Evolutionary conservation across 768 basidiomycete genomes (phyloP).

Genomic region (Suillus decipiens): DNA sequence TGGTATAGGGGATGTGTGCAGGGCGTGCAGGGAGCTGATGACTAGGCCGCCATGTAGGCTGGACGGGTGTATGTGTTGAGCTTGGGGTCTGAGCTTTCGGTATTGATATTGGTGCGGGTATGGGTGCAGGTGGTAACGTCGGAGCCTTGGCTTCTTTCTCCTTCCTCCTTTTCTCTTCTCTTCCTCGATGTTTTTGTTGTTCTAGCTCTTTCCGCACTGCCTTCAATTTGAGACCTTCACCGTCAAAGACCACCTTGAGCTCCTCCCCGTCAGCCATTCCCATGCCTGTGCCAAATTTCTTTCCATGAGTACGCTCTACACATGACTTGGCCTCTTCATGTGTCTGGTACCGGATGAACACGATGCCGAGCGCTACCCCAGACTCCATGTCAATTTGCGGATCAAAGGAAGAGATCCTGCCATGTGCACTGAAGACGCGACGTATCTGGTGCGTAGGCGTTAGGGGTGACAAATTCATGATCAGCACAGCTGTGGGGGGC

Average conservation of each 20-base stretch:
- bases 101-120: conserved; percentile 17
- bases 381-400: conserved; percentile 76
- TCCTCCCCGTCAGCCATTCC: conserved; percentile 52
- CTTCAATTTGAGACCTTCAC: conserved; percentile 62
- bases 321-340: conserved; percentile 73
- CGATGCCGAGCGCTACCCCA: conserved; percentile 83
- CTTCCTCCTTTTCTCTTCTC: conserved; percentile 50
- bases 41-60: conserved; percentile 22
- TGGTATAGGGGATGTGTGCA: conserved; percentile 22
- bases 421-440: conserved; percentile 63
- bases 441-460: conserved; percentile 67
- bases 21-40: conserved; percentile 33
- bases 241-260: conserved; percentile 79
- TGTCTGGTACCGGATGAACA: conserved; percentile 65
- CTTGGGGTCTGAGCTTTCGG: conserved; percentile 23
- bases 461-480: conserved; percentile 71
- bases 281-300: conserved; percentile 51
- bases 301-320: conserved; percentile 66
- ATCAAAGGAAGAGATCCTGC: conserved; percentile 66
- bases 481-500: conserved; percentile 72
- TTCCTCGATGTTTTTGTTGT: conserved; percentile 45
- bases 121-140: conserved; percentile 15
- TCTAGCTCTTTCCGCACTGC: conserved; percentile 70
- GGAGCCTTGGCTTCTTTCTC: conserved; percentile 30
- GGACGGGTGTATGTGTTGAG: conserved; percentile 27